A percentile compares a stretch with the other conserved stretches of the same genome.
Evolutionary conservation across 2,329 filamentous ascomycete species (phyloP).

Genomic region (Amylocarpus encephaloides): DNA sequence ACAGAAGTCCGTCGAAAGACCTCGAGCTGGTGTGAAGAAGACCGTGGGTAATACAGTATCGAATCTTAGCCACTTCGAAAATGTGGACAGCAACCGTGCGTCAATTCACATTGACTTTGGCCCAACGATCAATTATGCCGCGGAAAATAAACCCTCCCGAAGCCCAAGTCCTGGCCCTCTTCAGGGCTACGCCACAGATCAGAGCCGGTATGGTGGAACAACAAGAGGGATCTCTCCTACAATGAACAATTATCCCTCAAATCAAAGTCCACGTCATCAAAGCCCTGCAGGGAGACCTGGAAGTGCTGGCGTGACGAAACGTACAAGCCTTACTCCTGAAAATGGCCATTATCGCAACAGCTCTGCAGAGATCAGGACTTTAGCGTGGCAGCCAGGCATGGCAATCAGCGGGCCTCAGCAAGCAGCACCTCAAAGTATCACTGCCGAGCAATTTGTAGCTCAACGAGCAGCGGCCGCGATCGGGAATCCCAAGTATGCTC

Average conservation of each 20-base stretch:
- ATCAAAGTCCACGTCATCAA: slow-evolving; percentile 10
- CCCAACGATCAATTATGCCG: slow-evolving; percentile 57
- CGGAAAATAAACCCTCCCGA: slow-evolving; percentile 13
- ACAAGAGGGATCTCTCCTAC: slow-evolving; percentile 5
- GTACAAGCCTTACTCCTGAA: slow-evolving; percentile 34
- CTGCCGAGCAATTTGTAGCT: slow-evolving; percentile 77
- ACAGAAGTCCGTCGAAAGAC: slow-evolving; percentile 52
- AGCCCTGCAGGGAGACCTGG: slow-evolving; percentile 26
- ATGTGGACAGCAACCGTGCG: slow-evolving; percentile 7
- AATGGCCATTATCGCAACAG: slow-evolving; percentile 40
- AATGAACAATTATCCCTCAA: slow-evolving; percentile 11
- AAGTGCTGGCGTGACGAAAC: slow-evolving; percentile 31
- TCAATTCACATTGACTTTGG: slow-evolving; percentile 74
- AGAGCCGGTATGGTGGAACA: slow-evolving; percentile 1
- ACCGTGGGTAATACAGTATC: slow-evolving; percentile 52
- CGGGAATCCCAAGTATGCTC: slow-evolving; percentile 49
- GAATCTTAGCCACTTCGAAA: slow-evolving; percentile 36
- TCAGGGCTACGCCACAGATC: slow-evolving; percentile 48
- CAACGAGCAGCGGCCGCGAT: slow-evolving; percentile 59
- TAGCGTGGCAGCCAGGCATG: slow-evolving; percentile 75
- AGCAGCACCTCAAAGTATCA: slow-evolving; percentile 46
- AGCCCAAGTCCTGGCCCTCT: slow-evolving; percentile 54
- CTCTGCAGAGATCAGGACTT: slow-evolving; percentile 53
- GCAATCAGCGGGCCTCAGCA: slow-evolving; percentile 42
- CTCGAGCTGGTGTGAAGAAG: slow-evolving; percentile 73